These are phyloP conservation scores for Xylariaceae sp. DNA, from an alignment of 2,329 filamentous ascomycete genomes.

Conservation along the genomic window DNA sequence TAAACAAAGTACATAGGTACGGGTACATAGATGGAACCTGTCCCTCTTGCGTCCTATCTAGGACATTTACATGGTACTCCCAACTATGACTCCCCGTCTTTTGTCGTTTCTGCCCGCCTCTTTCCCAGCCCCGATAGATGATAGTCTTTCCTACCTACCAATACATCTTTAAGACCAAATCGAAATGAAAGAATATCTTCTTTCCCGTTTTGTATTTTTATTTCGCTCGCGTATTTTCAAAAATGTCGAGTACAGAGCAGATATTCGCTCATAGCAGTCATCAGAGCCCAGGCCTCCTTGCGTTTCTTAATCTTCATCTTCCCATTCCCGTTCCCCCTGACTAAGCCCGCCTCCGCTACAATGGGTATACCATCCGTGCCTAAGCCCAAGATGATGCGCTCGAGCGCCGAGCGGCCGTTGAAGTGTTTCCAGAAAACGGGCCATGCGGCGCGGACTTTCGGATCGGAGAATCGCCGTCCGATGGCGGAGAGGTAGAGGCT, in stretches of 20 bases:
- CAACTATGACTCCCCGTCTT: no score
- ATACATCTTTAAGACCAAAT: no score
- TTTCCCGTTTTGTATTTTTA: background rate
- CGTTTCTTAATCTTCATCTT: slow-evolving; percentile 69
- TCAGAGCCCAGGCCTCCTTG: slow-evolving; percentile 67
- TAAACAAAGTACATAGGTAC: no score
- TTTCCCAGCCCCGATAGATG: no score
- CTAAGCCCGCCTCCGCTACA: background rate
- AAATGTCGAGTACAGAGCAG: slow-evolving; percentile 64
- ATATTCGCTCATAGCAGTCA: slow-evolving; percentile 62
- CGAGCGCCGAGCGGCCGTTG: slow-evolving; percentile 76
- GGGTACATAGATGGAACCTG: no score
- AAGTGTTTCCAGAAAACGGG: slow-evolving; percentile 75
- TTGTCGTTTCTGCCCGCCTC: no score
- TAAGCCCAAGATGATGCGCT: slow-evolving; percentile 70
- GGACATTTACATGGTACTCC: no score
- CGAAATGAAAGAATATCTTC: no score
- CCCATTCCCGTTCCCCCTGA: background rate
- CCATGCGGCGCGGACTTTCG: slow-evolving; percentile 60
- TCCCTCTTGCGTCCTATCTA: no score
- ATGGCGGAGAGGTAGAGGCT: slow-evolving; percentile 64
- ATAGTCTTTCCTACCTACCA: no score
- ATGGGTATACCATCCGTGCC: background rate
- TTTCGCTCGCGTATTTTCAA: slow-evolving; percentile 36
- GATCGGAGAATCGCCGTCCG: slow-evolving; percentile 44